These are phyloP conservation scores for Heterobasidion occidentale DNA, from an alignment of 1,284 basidiomycete genomes.

Conservation along the genomic window DNA sequence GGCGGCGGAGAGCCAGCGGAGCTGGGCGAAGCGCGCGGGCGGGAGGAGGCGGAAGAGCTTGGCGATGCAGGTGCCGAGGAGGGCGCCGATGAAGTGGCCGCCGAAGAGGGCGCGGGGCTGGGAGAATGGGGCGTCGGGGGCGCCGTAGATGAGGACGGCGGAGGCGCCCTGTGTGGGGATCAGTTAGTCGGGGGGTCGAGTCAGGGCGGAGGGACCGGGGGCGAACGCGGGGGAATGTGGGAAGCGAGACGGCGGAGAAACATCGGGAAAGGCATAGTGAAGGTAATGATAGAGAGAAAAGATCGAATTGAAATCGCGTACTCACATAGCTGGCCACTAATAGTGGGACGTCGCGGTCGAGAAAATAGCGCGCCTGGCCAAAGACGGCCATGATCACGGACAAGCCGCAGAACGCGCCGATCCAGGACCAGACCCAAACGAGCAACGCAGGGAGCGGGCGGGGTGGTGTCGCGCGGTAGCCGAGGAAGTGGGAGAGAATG, in stretches of 20 bases:
- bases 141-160: conserved; percentile 51
- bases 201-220: background rate
- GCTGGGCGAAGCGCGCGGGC: conserved; percentile 30
- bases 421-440: conserved; percentile 35
- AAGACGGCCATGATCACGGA: conserved; percentile 49
- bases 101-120: conserved; percentile 54
- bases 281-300: background rate
- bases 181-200: background rate
- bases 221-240: no score
- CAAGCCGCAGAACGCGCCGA: conserved; percentile 51
- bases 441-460: conserved; percentile 18
- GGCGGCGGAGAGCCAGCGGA: conserved; percentile 50
- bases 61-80: conserved; percentile 46
- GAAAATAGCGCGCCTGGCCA: conserved; percentile 39
- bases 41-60: conserved; percentile 41
- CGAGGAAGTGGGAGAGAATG: conserved; percentile 33
- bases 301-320: conserved; percentile 2
- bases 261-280: background rate
- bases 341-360: conserved; percentile 36
- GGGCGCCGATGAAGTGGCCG: conserved; percentile 46
- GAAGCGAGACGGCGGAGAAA: background rate
- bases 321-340: conserved; percentile 43
- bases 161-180: conserved; percentile 39
- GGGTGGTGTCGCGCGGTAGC: conserved; percentile 31
- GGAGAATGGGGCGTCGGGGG: conserved; percentile 50